Evolutionary conservation across 495 filamentous ascomycete species (phyloP).

Genomic region (Cryomyces antarcticus): DNA sequence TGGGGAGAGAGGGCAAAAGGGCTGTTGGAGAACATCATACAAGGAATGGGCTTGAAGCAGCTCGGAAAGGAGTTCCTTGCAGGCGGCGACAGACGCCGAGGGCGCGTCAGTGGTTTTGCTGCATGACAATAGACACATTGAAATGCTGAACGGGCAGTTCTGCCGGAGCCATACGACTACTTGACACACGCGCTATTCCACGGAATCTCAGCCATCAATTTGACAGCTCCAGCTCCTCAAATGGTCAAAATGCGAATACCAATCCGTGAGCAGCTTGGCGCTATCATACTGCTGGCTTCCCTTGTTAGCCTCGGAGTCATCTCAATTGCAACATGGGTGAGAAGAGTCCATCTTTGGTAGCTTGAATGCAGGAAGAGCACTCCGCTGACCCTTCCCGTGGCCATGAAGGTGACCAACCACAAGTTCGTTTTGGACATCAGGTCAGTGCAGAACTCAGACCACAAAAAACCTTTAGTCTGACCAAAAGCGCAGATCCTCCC

Average conservation of each 20-base stretch:
- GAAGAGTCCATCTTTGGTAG: conserved; percentile 3
- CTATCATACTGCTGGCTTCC: conserved; percentile 50
- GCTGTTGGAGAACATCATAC: too few relatives aligned
- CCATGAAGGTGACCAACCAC: conserved; percentile 48
- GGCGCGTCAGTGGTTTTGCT: too few relatives aligned
- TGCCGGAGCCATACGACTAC: too few relatives aligned
- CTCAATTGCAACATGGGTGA: conserved; percentile 37
- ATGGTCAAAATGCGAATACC: conserved; percentile 51
- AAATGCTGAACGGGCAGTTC: too few relatives aligned
- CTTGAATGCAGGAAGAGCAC: conserved; percentile 4
- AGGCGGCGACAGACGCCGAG: too few relatives aligned
- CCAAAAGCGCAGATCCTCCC: conserved; percentile 20
- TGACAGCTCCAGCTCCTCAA: background rate
- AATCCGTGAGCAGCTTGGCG: conserved; percentile 62
- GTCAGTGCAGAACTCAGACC: conserved; percentile 16
- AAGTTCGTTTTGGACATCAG: conserved; percentile 46
- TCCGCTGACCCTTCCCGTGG: too few relatives aligned
- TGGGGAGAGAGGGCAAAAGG: too few relatives aligned
- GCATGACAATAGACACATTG: too few relatives aligned
- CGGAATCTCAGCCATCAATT: too few relatives aligned
- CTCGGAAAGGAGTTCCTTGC: too few relatives aligned
- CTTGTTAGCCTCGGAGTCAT: conserved; percentile 45
- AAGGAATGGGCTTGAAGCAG: too few relatives aligned
- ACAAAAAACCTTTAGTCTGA: background rate
- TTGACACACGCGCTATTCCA: too few relatives aligned